phyloP scores from a whole-genome alignment of 345 rosid genomes.

The Excoecaria cochinchinensis region DNA sequence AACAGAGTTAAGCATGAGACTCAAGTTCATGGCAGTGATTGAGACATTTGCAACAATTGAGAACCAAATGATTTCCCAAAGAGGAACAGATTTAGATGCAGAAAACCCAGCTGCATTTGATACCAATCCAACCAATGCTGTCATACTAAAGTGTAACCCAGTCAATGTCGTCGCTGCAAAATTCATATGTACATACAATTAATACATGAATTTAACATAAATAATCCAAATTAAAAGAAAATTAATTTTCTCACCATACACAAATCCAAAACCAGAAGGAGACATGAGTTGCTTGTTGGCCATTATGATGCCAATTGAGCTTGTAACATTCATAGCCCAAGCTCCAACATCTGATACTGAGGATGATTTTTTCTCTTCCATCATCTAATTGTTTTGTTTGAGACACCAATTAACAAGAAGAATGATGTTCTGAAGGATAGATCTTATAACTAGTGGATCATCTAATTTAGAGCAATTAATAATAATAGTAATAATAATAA shows the following conservation, averaged over 20 bases:
- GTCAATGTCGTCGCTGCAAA: slow-evolving; percentile 78
- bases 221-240: neutral
- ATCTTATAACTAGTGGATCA: neutral
- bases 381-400: neutral
- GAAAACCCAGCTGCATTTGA: slow-evolving; percentile 87
- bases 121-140: slow-evolving; percentile 84
- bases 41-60: slow-evolving; percentile 79
- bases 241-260: slow-evolving; percentile 50
- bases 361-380: slow-evolving; percentile 16
- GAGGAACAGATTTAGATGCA: slow-evolving; percentile 65
- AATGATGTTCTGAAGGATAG: no score
- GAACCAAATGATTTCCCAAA: slow-evolving; percentile 99
- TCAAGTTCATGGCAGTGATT: slow-evolving; percentile 85
- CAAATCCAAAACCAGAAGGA: slow-evolving; percentile 64
- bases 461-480: no score
- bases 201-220: neutral
- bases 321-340: slow-evolving; percentile 86
- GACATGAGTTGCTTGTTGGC: slow-evolving; percentile 98
- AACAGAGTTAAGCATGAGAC: slow-evolving; percentile 95
- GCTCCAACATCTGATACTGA: slow-evolving; percentile 90
- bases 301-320: slow-evolving; percentile 97
- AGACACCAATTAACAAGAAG: no score
- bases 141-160: slow-evolving; percentile 81
- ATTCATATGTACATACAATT: neutral
- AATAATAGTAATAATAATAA: no score